These are phyloP conservation scores for Yarrowia galli DNA, from an alignment of 1,139 yeast species.

Conservation along the genomic window DNA sequence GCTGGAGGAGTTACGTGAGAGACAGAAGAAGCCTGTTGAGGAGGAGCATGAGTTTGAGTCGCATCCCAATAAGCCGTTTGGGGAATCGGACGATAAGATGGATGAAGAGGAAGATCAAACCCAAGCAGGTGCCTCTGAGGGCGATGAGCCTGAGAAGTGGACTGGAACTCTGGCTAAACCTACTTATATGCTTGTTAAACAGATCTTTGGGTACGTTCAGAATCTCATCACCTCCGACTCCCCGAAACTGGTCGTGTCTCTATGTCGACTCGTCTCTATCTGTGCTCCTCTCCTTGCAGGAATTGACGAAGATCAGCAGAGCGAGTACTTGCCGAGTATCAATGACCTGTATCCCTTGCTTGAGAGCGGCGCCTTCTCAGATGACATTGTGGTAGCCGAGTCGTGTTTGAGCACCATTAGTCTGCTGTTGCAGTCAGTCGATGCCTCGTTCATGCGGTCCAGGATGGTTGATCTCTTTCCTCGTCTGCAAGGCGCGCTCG, in stretches of 20 bases:
- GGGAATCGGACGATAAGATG: background rate
- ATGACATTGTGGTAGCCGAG: conserved; percentile 16
- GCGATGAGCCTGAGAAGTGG: conserved; percentile 24
- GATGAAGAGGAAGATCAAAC: conserved; percentile 9
- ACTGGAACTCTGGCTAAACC: conserved; percentile 15
- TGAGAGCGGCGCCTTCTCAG: conserved; percentile 7
- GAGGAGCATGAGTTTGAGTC: conserved; percentile 10
- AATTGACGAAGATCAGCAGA: conserved; percentile 24
- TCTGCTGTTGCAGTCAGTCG: conserved; percentile 1
- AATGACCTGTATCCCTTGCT: conserved; percentile 28
- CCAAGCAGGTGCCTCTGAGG: background rate
- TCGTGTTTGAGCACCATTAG: conserved; percentile 15
- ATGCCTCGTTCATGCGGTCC: conserved; percentile 27
- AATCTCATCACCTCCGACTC: conserved; percentile 24
- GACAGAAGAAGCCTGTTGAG: background rate
- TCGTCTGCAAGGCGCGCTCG: conserved; percentile 10
- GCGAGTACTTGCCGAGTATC: conserved; percentile 23
- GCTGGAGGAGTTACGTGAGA: conserved; percentile 8
- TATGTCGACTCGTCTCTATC: conserved; percentile 7
- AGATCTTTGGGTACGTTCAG: conserved; percentile 21
- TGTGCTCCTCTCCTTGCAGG: conserved; percentile 32
- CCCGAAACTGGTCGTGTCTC: conserved; percentile 14
- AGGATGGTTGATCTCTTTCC: conserved; percentile 33
- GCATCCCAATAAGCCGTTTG: conserved; percentile 20
- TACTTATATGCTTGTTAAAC: conserved; percentile 4